These are phyloP conservation scores for Phytopythium chamaehyphon DNA, from an alignment of 352 stramenopile genomes.

Conservation along the genomic window DNA sequence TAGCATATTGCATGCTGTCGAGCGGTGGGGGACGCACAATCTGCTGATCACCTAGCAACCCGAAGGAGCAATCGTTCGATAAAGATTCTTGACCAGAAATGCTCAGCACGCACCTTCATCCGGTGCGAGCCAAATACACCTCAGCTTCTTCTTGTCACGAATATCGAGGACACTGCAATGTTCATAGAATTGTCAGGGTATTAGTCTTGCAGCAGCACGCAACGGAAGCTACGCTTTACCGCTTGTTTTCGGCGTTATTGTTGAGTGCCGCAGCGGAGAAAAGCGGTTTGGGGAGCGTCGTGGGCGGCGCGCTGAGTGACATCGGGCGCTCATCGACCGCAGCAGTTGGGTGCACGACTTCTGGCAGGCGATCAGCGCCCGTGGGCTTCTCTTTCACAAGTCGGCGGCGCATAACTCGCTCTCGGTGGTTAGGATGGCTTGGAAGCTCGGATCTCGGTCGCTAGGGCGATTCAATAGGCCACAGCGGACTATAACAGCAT, in stretches of 20 bases:
- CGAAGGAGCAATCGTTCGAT: no score
- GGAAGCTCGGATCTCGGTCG: not conserved
- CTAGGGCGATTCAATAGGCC: no score
- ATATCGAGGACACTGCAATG: constrained; percentile 34
- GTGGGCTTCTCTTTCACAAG: constrained; percentile 15
- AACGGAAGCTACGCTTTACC: not conserved
- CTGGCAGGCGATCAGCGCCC: constrained; percentile 13
- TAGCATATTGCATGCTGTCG: constrained; percentile 60
- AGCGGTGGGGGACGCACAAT: constrained; percentile 49
- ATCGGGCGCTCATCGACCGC: constrained; percentile 6
- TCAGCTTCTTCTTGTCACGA: constrained; percentile 64
- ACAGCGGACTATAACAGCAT: no score
- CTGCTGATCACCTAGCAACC: constrained; percentile 40
- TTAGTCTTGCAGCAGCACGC: not conserved
- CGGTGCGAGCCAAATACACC: constrained; percentile 59
- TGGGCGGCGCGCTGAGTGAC: constrained; percentile 1
- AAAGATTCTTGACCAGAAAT: not conserved
- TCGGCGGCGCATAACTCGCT: constrained; percentile 15
- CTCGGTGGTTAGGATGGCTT: not conserved
- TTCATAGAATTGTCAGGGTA: not conserved
- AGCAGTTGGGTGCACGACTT: constrained; percentile 11
- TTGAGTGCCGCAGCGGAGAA: constrained; percentile 1
- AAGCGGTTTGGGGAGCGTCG: constrained; percentile 3
- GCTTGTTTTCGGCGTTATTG: constrained; percentile 2
- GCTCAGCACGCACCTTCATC: constrained; percentile 40